Percentiles rank a stretch among this genome's conserved stretches.
Evolutionary conservation across 2,329 filamentous ascomycete genomes (phyloP).

Genomic region (Anthostomella pinea): DNA sequence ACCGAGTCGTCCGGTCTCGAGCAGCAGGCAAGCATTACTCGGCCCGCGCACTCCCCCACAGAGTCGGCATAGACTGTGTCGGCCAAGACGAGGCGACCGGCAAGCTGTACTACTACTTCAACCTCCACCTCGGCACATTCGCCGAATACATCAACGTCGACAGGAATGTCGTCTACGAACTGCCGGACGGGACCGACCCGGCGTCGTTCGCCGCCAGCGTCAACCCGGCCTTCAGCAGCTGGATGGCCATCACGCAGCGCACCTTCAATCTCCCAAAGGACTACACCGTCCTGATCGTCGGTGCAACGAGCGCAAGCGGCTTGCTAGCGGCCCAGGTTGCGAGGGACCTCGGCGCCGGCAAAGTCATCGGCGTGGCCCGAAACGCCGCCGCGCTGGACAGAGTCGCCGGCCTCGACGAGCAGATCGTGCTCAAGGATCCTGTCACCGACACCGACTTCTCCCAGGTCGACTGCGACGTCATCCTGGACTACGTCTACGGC

Average conservation of each 20-base stretch:
- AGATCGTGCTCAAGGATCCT: constrained; percentile 41
- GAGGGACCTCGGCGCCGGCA: constrained; percentile 45
- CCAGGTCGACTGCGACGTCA: constrained; percentile 46
- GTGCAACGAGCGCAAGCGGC: constrained; percentile 52
- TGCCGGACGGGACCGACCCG: constrained; percentile 46
- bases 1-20: constrained; percentile 51
- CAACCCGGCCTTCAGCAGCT: constrained; percentile 54
- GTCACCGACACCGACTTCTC: constrained; percentile 45
- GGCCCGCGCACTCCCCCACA: constrained; percentile 46
- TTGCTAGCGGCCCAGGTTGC: constrained; percentile 48
- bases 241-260: constrained; percentile 54
- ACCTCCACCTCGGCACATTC: constrained; percentile 40
- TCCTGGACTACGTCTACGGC: constrained; percentile 58
- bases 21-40: constrained; percentile 55
- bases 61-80: constrained; percentile 52
- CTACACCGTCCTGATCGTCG: constrained; percentile 50
- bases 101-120: constrained; percentile 48
- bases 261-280: constrained; percentile 36
- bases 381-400: constrained; percentile 40
- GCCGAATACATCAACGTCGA: constrained; percentile 48
- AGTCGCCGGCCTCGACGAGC: constrained; percentile 43
- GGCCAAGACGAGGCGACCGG: constrained; percentile 44
- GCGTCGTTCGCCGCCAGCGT: constrained; percentile 49
- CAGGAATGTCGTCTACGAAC: constrained; percentile 31
- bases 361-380: constrained; percentile 50